These are phyloP conservation scores for Tolypocladium album DNA, from an alignment of 2,329 filamentous ascomycete genomes.

Conservation along the genomic window DNA sequence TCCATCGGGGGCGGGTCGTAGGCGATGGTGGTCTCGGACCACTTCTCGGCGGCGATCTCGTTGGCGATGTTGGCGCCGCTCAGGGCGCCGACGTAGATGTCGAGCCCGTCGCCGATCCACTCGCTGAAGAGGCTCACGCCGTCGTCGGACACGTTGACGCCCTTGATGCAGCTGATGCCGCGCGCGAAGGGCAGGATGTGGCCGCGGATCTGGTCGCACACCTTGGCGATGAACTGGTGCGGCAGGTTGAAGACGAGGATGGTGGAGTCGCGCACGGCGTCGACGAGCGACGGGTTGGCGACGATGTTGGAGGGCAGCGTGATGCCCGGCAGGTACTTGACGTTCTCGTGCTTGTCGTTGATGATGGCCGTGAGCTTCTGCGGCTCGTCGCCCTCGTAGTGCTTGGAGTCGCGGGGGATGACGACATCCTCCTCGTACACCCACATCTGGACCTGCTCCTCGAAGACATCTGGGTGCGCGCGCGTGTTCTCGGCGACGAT, in stretches of 20 bases:
- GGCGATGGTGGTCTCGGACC: slow-evolving; percentile 92
- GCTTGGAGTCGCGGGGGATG: slow-evolving; percentile 58
- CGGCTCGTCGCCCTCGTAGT: slow-evolving; percentile 60
- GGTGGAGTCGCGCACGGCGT: slow-evolving; percentile 72
- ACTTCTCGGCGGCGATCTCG: slow-evolving; percentile 92
- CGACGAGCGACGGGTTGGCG: slow-evolving; percentile 70
- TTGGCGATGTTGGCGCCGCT: slow-evolving; percentile 94
- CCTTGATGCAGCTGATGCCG: slow-evolving; percentile 96
- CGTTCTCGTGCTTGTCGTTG: slow-evolving; percentile 88
- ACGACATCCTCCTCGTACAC: slow-evolving; percentile 89
- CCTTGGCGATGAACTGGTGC: slow-evolving; percentile 87
- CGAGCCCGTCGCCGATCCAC: slow-evolving; percentile 80
- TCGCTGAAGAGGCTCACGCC: slow-evolving; percentile 88
- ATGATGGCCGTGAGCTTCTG: slow-evolving; percentile 88
- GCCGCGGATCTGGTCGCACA: slow-evolving; percentile 75
- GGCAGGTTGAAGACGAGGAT: slow-evolving; percentile 94
- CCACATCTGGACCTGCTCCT: slow-evolving; percentile 94
- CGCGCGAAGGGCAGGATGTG: slow-evolving; percentile 86
- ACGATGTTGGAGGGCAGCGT: slow-evolving; percentile 71
- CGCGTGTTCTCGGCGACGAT: slow-evolving; percentile 89
- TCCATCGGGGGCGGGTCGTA: slow-evolving; percentile 90
- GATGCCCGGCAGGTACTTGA: slow-evolving; percentile 94
- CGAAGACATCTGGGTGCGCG: slow-evolving; percentile 69
- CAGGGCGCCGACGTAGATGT: slow-evolving; percentile 93
- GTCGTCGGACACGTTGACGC: slow-evolving; percentile 81